Evolutionary conservation across 768 basidiomycete species (phyloP).

Genomic region (Tricholoma sp.): DNA sequence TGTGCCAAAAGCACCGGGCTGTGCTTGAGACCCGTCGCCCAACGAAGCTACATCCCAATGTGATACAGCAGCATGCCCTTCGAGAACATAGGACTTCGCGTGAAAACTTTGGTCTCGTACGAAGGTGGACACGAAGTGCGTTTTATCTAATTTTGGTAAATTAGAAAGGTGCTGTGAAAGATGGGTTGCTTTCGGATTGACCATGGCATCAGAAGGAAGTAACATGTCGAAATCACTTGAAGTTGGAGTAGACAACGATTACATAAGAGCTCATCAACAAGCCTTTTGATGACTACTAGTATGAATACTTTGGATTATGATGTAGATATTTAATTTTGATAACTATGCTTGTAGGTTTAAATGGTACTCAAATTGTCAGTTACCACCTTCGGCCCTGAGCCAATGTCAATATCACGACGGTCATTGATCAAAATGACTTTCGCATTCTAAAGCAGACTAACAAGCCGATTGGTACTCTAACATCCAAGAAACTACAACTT

Average conservation of each 20-base stretch:
- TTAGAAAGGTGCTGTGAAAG: slow-evolving; percentile 18
- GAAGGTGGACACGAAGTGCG: slow-evolving; percentile 39
- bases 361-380: too few species aligned
- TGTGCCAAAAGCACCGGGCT: slow-evolving; percentile 38
- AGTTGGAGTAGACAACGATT: neutral
- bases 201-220: neutral
- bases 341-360: too few species aligned
- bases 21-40: neutral
- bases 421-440: neutral
- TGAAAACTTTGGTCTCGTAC: slow-evolving; percentile 44
- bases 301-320: too few species aligned
- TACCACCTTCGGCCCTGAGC: too few species aligned
- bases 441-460: neutral
- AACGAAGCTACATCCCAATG: slow-evolving; percentile 22
- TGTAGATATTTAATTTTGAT: too few species aligned
- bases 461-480: slow-evolving; percentile 6
- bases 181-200: neutral
- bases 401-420: neutral
- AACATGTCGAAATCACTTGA: neutral
- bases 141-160: slow-evolving; percentile 37
- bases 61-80: slow-evolving; percentile 29
- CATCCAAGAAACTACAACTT: slow-evolving; percentile 52
- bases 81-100: slow-evolving; percentile 36
- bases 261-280: too few species aligned
- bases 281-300: too few species aligned